These are phyloP conservation scores for Ophiocordyceps australis DNA, from an alignment of 2,329 filamentous ascomycete species.

Conservation along the genomic window DNA sequence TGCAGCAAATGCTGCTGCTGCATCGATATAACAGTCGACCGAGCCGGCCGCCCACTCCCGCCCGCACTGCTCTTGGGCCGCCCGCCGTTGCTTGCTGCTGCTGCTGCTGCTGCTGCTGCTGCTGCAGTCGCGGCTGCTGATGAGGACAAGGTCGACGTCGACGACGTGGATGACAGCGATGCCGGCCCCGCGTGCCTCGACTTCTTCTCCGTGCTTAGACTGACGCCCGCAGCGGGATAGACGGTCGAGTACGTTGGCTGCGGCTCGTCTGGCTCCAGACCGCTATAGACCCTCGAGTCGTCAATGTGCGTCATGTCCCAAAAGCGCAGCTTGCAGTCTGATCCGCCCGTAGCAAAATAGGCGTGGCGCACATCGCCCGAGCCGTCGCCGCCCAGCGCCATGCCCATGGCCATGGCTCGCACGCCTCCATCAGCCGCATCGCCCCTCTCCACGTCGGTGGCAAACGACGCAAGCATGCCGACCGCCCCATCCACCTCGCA, in stretches of 20 bases:
- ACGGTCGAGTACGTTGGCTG: conserved; percentile 54
- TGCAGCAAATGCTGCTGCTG: conserved; percentile 76
- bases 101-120: too few species aligned
- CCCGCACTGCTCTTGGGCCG: conserved; percentile 6
- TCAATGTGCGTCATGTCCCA: conserved; percentile 78
- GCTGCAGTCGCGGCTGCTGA: too few species aligned
- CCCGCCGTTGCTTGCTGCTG: conserved; percentile 2
- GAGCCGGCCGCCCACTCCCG: conserved; percentile 30
- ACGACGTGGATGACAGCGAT: too few species aligned
- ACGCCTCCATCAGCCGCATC: conserved; percentile 47
- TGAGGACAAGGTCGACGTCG: too few species aligned
- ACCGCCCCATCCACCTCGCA: conserved; percentile 84
- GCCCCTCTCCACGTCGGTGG: conserved; percentile 49
- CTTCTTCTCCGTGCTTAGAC: conserved; percentile 46
- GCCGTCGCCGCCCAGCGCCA: conserved; percentile 52
- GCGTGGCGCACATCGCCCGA: conserved; percentile 57
- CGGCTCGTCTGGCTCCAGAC: conserved; percentile 49
- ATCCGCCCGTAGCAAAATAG: conserved; percentile 74
- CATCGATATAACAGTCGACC: conserved; percentile 69
- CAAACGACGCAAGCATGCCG: conserved; percentile 73
- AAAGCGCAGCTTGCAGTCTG: conserved; percentile 80
- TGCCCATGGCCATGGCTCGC: conserved; percentile 55
- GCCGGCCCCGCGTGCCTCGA: conserved; percentile 20
- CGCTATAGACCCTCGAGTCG: conserved; percentile 64
- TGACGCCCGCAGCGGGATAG: conserved; percentile 43